Conservation (phyloP, 2,329 filamentous ascomycete genomes). For the Pleomassaria siparia region DNA sequence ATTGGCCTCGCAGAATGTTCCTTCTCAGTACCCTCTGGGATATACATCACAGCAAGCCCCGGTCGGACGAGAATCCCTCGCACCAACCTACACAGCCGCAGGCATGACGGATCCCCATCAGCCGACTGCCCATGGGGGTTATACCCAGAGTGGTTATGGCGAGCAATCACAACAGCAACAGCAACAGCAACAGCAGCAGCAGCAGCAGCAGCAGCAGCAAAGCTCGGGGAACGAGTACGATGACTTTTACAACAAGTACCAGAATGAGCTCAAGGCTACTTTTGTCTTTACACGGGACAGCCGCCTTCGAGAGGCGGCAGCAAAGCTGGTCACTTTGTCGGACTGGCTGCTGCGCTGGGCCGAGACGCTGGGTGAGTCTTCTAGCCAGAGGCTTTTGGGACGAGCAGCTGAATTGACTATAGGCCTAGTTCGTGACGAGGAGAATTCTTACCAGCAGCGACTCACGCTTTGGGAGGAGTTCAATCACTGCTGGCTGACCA, state of each 20-base stretch:
- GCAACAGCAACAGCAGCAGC: slow-evolving; percentile 4
- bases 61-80: slow-evolving; percentile 52
- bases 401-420: slow-evolving; percentile 48
- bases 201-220: slow-evolving; percentile 6
- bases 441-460: slow-evolving; percentile 71
- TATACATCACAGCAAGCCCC: slow-evolving; percentile 65
- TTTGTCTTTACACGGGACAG: slow-evolving; percentile 71
- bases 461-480: slow-evolving; percentile 91
- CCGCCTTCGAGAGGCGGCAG: slow-evolving; percentile 60
- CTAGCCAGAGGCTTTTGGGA: slow-evolving; percentile 18
- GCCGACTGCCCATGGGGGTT: slow-evolving; percentile 2
- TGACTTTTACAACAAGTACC: slow-evolving; percentile 67
- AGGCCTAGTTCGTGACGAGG: slow-evolving; percentile 86
- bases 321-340: slow-evolving; percentile 62
- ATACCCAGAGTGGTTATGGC: slow-evolving; percentile 28
- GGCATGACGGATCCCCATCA: slow-evolving; percentile 56
- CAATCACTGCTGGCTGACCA: slow-evolving; percentile 85
- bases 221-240: slow-evolving; percentile 57
- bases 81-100: slow-evolving; percentile 52
- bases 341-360: slow-evolving; percentile 68
- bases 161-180: slow-evolving; percentile 26
- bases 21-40: slow-evolving; percentile 61
- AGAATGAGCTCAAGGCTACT: slow-evolving; percentile 59
- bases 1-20: slow-evolving; percentile 63
- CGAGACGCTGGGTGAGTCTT: slow-evolving; percentile 63